phyloP scores from a whole-genome alignment of 352 stramenopile species.

The Pythium rishiriense region DNA sequence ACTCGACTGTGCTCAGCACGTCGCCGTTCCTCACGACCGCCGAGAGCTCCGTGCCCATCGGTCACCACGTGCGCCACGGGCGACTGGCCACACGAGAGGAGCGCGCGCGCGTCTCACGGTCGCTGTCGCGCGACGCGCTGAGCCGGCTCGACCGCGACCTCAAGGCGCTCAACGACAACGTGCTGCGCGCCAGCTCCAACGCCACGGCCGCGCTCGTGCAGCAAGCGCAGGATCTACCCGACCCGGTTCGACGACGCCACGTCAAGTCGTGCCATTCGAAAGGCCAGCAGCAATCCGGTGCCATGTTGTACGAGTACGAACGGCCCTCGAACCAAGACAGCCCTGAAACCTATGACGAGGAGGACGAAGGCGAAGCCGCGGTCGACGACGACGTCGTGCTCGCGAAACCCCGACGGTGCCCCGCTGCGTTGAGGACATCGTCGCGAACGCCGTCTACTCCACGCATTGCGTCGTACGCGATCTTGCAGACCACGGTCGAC shows the following conservation, averaged over 20 bases:
- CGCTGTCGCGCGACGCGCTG: conserved; percentile 3
- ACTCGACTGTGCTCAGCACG: not conserved
- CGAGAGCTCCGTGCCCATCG: conserved; percentile 3
- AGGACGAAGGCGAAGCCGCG: conserved; percentile 9
- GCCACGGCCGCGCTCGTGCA: conserved; percentile 10
- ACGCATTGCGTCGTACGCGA: conserved; percentile 27
- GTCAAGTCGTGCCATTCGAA: not conserved
- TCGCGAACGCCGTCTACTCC: conserved; percentile 17
- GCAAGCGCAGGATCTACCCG: conserved; percentile 15
- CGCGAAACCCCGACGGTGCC: not conserved
- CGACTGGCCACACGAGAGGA: not conserved
- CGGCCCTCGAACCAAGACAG: not conserved
- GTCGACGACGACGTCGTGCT: conserved; percentile 9
- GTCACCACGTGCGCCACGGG: not conserved
- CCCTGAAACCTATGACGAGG: not conserved
- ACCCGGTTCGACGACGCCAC: not conserved
- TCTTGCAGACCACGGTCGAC: conserved; percentile 6
- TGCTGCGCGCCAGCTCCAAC: not conserved
- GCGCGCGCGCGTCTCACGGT: not conserved
- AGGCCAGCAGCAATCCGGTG: not conserved
- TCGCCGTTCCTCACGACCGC: conserved; percentile 10
- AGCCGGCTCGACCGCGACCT: not conserved
- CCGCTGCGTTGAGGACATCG: not conserved
- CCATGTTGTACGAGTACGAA: conserved; percentile 16
- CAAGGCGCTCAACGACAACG: conserved; percentile 5